Evolutionary conservation across 139 green algal genomes (phyloP).

Genomic region (Limnomonas spitsbergensis): DNA sequence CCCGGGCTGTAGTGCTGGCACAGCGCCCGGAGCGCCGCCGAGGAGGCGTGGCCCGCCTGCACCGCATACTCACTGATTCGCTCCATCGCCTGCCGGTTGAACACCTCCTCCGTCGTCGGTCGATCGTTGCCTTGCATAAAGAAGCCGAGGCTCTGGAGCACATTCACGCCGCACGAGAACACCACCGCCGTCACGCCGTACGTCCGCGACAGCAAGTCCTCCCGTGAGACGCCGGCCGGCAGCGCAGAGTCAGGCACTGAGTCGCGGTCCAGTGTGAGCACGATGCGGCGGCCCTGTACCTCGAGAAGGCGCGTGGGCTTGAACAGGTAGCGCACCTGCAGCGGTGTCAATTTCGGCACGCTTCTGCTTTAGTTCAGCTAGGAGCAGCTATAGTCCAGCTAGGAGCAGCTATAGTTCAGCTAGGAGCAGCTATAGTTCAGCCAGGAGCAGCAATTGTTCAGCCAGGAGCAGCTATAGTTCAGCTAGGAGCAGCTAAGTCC

Average conservation of each 20-base stretch:
- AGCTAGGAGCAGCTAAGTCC: no score
- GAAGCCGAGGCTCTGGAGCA: conserved; percentile 41
- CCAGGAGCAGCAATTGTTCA: no score
- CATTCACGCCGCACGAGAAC: conserved; percentile 32
- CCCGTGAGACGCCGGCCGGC: not conserved
- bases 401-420: no score
- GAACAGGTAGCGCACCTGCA: conserved; percentile 7
- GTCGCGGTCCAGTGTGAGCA: not conserved
- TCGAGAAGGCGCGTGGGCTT: not conserved
- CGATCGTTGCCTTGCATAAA: not conserved
- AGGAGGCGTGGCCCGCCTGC: not conserved
- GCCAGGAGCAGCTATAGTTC: no score
- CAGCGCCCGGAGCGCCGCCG: conserved; percentile 21
- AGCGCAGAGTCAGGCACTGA: conserved; percentile 9
- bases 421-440: no score
- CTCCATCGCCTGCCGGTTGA: conserved; percentile 33
- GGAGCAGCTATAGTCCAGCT: no score
- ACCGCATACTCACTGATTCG: conserved; percentile 34
- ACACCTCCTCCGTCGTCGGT: conserved; percentile 16
- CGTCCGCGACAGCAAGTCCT: conserved; percentile 5
- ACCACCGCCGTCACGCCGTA: conserved; percentile 27
- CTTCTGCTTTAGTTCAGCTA: no score
- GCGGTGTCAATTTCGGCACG: no score
- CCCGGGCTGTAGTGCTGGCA: conserved; percentile 27
- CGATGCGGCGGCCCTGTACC: conserved; percentile 16